phyloP scores from a whole-genome alignment of 495 filamentous ascomycete species.

The Penicillium roqueforti region DNA sequence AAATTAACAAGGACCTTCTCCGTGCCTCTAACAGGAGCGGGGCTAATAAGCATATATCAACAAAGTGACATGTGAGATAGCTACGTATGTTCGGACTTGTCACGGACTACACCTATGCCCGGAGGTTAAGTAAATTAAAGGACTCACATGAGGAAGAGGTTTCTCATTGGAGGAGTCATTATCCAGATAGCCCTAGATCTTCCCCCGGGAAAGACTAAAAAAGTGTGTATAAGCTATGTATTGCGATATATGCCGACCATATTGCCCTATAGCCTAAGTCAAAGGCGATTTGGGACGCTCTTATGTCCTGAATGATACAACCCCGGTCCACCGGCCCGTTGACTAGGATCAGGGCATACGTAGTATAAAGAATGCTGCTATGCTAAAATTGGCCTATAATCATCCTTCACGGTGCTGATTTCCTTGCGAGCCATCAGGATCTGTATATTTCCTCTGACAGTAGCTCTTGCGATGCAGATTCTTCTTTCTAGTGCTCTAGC shows the following conservation, averaged over 20 bases:
- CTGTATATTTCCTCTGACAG: no score
- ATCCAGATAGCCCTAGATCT: background rate
- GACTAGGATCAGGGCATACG: background rate
- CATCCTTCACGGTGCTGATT: background rate
- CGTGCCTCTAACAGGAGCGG: constrained; percentile 2
- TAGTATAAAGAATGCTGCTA: background rate
- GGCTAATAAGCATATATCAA: background rate
- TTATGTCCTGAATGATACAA: background rate
- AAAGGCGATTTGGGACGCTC: background rate
- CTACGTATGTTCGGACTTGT: background rate
- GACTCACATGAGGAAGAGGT: background rate
- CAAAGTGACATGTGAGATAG: background rate
- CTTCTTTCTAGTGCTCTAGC: constrained; percentile 6
- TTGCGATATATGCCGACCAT: background rate
- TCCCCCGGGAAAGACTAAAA: background rate
- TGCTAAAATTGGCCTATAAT: background rate
- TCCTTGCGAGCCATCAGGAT: background rate
- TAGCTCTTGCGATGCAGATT: constrained; percentile 6
- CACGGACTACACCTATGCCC: background rate
- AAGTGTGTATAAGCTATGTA: background rate
- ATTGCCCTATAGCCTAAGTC: background rate
- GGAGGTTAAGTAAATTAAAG: background rate
- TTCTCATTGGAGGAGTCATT: constrained; percentile 1
- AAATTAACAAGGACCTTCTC: constrained; percentile 20
- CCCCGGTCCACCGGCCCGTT: background rate